A percentile compares a stretch with the other conserved stretches of the same genome.
Conservation (phyloP, 257 asterid genomes). For the Nicotiana otophora region DNA sequence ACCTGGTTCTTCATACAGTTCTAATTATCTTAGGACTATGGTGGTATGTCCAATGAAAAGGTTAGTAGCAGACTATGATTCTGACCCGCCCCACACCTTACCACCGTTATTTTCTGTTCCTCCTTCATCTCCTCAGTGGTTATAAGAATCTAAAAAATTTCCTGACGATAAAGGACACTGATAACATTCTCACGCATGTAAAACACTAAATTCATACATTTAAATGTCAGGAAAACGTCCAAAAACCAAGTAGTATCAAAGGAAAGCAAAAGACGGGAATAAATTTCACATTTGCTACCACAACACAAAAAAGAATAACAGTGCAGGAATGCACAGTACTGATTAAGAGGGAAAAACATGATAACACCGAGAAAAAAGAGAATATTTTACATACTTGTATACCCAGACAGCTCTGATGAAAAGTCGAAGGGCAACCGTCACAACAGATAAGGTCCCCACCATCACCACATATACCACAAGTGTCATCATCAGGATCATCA, state of each 20-base stretch:
- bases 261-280: background rate
- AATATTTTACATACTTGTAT: constrained; percentile 46
- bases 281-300: background rate
- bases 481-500: constrained; percentile 93
- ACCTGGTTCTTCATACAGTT: background rate
- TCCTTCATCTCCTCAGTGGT: background rate
- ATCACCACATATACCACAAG: constrained; percentile 92
- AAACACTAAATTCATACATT: background rate
- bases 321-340: background rate
- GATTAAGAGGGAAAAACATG: background rate
- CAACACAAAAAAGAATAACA: background rate
- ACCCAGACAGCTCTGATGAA: constrained; percentile 82
- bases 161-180: background rate
- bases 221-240: background rate
- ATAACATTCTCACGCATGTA: background rate
- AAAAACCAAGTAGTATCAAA: background rate
- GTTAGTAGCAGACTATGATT: background rate
- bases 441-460: constrained; percentile 98
- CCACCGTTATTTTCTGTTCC: background rate
- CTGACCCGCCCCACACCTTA: background rate
- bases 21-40: background rate
- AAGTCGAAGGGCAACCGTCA: constrained; percentile 97
- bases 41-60: constrained; percentile 1
- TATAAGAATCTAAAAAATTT: background rate
- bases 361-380: background rate